phyloP scores from a whole-genome alignment of 1,284 basidiomycete genomes.

The Melampsora americana region DNA sequence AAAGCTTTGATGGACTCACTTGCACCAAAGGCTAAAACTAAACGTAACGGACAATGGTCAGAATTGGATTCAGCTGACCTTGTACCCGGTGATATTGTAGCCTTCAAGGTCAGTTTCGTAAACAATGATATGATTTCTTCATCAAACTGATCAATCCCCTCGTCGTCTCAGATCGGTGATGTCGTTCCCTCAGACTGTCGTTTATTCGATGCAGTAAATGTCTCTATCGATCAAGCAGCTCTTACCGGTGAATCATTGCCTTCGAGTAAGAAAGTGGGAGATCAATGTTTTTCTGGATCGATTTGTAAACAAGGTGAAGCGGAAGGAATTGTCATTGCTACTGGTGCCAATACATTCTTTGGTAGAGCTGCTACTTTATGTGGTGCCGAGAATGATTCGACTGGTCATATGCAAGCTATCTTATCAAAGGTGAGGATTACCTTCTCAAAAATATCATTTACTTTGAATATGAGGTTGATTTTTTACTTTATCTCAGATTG shows the following conservation, averaged over 20 bases:
- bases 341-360: constrained; percentile 64
- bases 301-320: constrained; percentile 94
- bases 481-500: constrained; percentile 87
- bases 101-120: constrained; percentile 90
- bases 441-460: neutral
- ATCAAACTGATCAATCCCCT: neutral
- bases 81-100: too few relatives aligned
- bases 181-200: constrained; percentile 37
- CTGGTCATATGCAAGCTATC: constrained; percentile 74
- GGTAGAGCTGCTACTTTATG: constrained; percentile 83
- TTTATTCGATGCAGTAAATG: constrained; percentile 35
- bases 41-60: constrained; percentile 73
- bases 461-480: constrained; percentile 58
- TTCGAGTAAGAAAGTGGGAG: constrained; percentile 79
- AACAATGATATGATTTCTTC: constrained; percentile 74
- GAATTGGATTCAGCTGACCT: constrained; percentile 77
- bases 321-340: constrained; percentile 93
- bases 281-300: constrained; percentile 93
- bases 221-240: too few relatives aligned
- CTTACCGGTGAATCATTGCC: constrained; percentile 94
- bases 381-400: constrained; percentile 90
- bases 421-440: constrained; percentile 19
- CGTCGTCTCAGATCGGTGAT: constrained; percentile 29
- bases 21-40: constrained; percentile 90
- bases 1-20: constrained; percentile 99